These are phyloP conservation scores for Beverwykella pulmonaria DNA, from an alignment of 495 filamentous ascomycete genomes.

Conservation along the genomic window DNA sequence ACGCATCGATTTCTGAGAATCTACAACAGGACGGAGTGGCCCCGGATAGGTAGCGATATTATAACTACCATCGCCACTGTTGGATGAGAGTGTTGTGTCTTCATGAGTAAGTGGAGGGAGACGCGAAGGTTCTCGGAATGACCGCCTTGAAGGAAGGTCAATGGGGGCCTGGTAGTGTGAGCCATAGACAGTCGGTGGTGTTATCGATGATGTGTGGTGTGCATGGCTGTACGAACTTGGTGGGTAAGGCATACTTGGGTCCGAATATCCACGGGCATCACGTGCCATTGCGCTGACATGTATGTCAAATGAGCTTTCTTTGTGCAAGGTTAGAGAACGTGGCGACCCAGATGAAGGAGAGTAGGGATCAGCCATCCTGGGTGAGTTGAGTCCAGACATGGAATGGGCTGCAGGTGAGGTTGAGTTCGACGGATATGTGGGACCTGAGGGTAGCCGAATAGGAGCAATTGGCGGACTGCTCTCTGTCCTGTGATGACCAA, in stretches of 20 bases:
- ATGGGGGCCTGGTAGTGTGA: constrained; percentile 13
- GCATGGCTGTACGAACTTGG: constrained; percentile 5
- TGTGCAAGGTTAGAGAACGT: constrained; percentile 21
- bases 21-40: constrained; percentile 14
- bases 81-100: constrained; percentile 40
- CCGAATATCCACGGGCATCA: constrained; percentile 13
- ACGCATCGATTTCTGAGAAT: constrained; percentile 29
- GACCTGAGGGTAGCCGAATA: constrained; percentile 12
- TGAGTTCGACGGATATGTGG: constrained; percentile 26
- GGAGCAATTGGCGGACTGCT: constrained; percentile 17
- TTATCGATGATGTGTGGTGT: constrained; percentile 10
- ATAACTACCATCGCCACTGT: constrained; percentile 9
- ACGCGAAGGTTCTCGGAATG: constrained; percentile 15
- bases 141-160: constrained; percentile 29
- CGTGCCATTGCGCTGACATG: constrained; percentile 7
- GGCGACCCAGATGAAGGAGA: constrained; percentile 37
- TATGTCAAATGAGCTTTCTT: constrained; percentile 25
- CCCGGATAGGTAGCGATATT: constrained; percentile 3
- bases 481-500: constrained; percentile 11
- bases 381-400: constrained; percentile 30
- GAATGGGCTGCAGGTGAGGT: constrained; percentile 27
- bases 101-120: constrained; percentile 37
- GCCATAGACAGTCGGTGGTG: constrained; percentile 11
- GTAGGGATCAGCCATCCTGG: constrained; percentile 28
- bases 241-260: constrained; percentile 2